These are phyloP conservation scores for Dichotomopilus funicola DNA, from an alignment of 2,329 filamentous ascomycete species.

Conservation along the genomic window DNA sequence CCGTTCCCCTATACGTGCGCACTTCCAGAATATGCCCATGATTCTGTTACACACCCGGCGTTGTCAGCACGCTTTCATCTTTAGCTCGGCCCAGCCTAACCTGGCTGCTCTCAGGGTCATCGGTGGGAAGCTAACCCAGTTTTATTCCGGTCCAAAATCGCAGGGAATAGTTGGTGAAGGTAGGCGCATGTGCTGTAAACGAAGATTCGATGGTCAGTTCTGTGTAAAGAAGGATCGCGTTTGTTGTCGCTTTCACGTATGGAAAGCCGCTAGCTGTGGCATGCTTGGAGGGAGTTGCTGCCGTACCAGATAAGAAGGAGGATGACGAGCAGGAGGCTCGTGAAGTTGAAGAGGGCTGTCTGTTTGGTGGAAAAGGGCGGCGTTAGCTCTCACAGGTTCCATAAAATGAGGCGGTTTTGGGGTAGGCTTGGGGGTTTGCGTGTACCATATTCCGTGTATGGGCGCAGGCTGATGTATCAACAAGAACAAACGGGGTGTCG, in stretches of 20 bases:
- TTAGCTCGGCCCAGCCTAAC: background rate
- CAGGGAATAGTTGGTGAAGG: constrained; percentile 80
- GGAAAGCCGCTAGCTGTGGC: too few species aligned
- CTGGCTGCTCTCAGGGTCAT: background rate
- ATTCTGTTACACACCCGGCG: constrained; percentile 42
- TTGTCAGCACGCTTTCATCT: background rate
- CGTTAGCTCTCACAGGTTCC: background rate
- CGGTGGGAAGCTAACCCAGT: constrained; percentile 53
- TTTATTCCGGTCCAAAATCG: constrained; percentile 88
- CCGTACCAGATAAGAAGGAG: constrained; percentile 75
- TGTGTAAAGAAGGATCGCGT: background rate
- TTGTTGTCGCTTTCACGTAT: background rate
- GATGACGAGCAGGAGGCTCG: constrained; percentile 89
- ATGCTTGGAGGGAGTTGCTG: too few species aligned
- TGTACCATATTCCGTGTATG: too few species aligned
- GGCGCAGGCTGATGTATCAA: too few species aligned
- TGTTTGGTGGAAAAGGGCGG: constrained; percentile 32
- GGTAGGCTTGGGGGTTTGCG: too few species aligned
- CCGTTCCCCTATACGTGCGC: constrained; percentile 83
- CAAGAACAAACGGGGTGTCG: background rate
- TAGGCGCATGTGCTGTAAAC: constrained; percentile 70
- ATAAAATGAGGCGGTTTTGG: too few species aligned
- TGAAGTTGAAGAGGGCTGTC: constrained; percentile 98
- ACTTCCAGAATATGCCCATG: constrained; percentile 92
- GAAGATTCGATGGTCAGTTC: background rate